Conservation (phyloP, 371 early-diverging fungal genomes). For the Catenaria anguillulae region DNA sequence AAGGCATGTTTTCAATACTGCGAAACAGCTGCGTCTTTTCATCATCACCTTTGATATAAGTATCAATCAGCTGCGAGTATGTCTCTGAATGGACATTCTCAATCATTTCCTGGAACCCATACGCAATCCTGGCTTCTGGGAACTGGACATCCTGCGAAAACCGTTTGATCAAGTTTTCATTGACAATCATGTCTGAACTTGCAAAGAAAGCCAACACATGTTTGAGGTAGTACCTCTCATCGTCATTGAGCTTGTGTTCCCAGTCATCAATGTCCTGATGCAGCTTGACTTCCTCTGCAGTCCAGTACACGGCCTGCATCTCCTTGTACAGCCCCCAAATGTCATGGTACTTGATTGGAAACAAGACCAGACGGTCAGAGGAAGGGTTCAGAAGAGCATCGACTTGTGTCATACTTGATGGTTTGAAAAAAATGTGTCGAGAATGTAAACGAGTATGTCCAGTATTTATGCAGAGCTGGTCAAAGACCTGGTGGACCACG, state of each 20-base stretch:
- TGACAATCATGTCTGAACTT: slow-evolving; percentile 99
- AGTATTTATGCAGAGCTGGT: too few species aligned
- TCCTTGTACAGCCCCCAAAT: slow-evolving; percentile 99
- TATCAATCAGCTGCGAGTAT: slow-evolving; percentile 96
- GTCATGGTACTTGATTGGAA: slow-evolving; percentile 91
- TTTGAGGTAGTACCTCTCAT: slow-evolving; percentile 93
- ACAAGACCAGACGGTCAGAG: slow-evolving; percentile 79
- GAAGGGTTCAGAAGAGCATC: too few species aligned
- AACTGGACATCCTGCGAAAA: slow-evolving; percentile 97
- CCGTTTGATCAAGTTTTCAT: slow-evolving; percentile 94
- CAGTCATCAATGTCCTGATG: slow-evolving; percentile 89
- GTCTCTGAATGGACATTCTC: slow-evolving; percentile 99
- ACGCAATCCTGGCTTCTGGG: slow-evolving; percentile 96
- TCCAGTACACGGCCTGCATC: slow-evolving; percentile 99
- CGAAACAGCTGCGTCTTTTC: slow-evolving; percentile 88
- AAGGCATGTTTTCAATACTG: slow-evolving; percentile 94
- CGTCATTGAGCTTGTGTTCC: slow-evolving; percentile 75
- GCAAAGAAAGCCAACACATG: slow-evolving; percentile 99
- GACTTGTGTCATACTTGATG: too few species aligned
- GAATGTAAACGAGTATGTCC: too few species aligned
- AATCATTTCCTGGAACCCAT: slow-evolving; percentile 99
- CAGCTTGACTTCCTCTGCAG: slow-evolving; percentile 97
- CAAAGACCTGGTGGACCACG: too few species aligned
- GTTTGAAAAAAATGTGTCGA: too few species aligned
- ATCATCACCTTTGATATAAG: slow-evolving; percentile 83